phyloP scores from a whole-genome alignment of 495 filamentous ascomycete genomes.

The Lepidopterella palustris region DNA sequence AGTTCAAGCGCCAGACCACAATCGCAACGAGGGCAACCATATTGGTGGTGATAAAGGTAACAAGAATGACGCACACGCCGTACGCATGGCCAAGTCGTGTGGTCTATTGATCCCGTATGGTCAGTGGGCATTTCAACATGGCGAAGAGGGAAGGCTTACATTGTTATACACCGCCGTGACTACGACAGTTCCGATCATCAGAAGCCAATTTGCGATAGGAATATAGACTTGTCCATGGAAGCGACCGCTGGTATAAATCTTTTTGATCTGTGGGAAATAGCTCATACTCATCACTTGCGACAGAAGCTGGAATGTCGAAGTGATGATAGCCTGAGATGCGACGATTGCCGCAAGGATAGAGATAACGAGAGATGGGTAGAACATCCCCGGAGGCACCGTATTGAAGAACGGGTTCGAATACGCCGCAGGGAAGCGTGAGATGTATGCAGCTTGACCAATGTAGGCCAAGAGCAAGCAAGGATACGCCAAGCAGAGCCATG shows the following conservation, averaged over 20 bases:
- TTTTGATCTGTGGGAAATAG: slow-evolving; percentile 66
- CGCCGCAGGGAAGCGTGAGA: slow-evolving; percentile 51
- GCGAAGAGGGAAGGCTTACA: not conserved
- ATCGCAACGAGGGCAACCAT: slow-evolving; percentile 60
- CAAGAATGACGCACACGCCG: slow-evolving; percentile 63
- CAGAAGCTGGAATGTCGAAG: slow-evolving; percentile 59
- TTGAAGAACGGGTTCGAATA: slow-evolving; percentile 67
- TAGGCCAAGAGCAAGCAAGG: slow-evolving; percentile 64
- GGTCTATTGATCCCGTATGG: slow-evolving; percentile 24
- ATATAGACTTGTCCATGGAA: slow-evolving; percentile 68
- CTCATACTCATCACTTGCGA: slow-evolving; percentile 65
- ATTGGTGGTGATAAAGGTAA: slow-evolving; percentile 66
- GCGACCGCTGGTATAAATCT: slow-evolving; percentile 55
- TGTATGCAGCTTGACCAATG: slow-evolving; percentile 65
- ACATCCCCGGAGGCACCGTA: slow-evolving; percentile 56
- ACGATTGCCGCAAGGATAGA: slow-evolving; percentile 64
- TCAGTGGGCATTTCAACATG: not conserved
- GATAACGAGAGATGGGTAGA: slow-evolving; percentile 58
- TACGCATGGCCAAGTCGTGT: slow-evolving; percentile 46
- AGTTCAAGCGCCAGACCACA: slow-evolving; percentile 56
- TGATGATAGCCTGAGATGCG: slow-evolving; percentile 68
- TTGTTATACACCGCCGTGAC: slow-evolving; percentile 66
- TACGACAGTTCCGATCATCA: slow-evolving; percentile 62
- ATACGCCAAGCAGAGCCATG: slow-evolving; percentile 53
- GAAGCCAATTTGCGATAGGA: slow-evolving; percentile 61